These are phyloP conservation scores for Mycena haematopus DNA, from an alignment of 768 basidiomycete genomes.

Conservation along the genomic window DNA sequence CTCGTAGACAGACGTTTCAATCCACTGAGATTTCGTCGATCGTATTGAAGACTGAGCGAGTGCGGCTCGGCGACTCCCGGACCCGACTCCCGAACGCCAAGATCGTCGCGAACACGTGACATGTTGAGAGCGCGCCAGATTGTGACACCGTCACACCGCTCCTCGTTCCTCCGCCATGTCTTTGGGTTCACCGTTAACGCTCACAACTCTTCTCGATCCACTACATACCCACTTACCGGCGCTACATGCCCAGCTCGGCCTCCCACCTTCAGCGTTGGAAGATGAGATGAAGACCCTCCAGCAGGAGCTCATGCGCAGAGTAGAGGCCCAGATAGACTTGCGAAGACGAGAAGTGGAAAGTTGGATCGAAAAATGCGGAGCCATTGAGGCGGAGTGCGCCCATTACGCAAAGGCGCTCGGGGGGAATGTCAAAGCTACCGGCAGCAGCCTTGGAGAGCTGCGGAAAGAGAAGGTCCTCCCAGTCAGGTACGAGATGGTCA, in stretches of 20 bases:
- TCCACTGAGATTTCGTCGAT: too few relatives aligned
- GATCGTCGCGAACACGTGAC: background rate
- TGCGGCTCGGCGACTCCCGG: too few relatives aligned
- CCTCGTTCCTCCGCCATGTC: conserved; percentile 12
- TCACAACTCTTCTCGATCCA: conserved; percentile 77
- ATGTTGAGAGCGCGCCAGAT: background rate
- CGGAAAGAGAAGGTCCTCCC: conserved; percentile 78
- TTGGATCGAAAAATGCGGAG: conserved; percentile 69
- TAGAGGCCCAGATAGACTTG: conserved; percentile 74
- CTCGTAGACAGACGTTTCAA: too few relatives aligned
- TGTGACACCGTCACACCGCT: background rate
- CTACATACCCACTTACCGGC: conserved; percentile 81
- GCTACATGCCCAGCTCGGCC: conserved; percentile 83
- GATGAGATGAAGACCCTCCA: conserved; percentile 81
- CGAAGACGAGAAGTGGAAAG: conserved; percentile 79
- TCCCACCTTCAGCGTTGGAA: conserved; percentile 79
- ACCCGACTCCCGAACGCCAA: too few relatives aligned
- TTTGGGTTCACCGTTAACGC: conserved; percentile 30
- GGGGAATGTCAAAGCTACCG: conserved; percentile 70
- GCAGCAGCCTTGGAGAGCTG: conserved; percentile 69
- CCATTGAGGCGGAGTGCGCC: conserved; percentile 67
- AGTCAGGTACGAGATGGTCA: conserved; percentile 67
- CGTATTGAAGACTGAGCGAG: too few relatives aligned
- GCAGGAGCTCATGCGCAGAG: conserved; percentile 74
- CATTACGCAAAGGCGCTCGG: conserved; percentile 76